phyloP scores from a whole-genome alignment of 345 rosid genomes.

The Trapa incisa region DNA sequence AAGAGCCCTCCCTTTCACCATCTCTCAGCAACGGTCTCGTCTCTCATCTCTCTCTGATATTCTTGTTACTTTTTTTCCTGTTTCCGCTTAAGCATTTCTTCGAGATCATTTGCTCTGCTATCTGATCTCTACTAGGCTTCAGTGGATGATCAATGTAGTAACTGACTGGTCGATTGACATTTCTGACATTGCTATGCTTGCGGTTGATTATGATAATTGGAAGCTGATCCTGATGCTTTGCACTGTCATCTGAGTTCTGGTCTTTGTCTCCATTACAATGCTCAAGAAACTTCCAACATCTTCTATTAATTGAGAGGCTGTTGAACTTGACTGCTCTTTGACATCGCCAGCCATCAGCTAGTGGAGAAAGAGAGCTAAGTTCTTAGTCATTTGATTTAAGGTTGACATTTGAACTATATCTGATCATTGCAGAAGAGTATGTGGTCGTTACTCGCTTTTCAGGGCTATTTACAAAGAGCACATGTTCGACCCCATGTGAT shows the following conservation, averaged over 20 bases:
- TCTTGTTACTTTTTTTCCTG: not conserved
- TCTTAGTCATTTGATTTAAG: not conserved
- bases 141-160: not conserved
- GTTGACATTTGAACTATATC: too few relatives aligned
- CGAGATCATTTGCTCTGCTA: not conserved
- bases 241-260: not conserved
- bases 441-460: not conserved
- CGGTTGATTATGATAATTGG: not conserved
- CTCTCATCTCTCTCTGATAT: not conserved
- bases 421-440: not conserved
- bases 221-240: not conserved
- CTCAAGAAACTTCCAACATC: not conserved
- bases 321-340: not conserved
- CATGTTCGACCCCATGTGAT: not conserved
- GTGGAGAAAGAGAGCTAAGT: not conserved
- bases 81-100: not conserved
- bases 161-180: not conserved
- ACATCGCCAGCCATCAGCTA: not conserved
- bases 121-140: not conserved
- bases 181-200: not conserved
- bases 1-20: conserved; percentile 53
- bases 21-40: conserved; percentile 45
- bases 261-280: not conserved
- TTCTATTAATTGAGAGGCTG: not conserved
- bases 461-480: not conserved